These are phyloP conservation scores for Neofusicoccum ribis DNA, from an alignment of 2,329 filamentous ascomycete species.

Conservation along the genomic window DNA sequence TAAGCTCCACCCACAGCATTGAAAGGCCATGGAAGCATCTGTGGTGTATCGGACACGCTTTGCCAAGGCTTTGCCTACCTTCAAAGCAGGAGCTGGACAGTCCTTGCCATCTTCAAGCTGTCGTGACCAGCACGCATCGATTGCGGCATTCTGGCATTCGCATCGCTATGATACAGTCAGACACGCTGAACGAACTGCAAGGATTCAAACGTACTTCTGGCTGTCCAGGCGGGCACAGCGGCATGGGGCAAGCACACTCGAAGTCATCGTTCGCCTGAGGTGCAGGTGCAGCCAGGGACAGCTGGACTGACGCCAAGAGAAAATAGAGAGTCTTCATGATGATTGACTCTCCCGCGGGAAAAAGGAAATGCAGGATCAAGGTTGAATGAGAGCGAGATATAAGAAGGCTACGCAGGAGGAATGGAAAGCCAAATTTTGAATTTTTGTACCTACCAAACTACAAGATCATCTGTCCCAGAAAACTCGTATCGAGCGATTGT, in stretches of 20 bases:
- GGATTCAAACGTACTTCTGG: neutral
- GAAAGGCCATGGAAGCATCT: neutral
- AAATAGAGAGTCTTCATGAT: conserved; percentile 9
- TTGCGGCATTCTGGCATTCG: neutral
- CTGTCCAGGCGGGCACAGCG: neutral
- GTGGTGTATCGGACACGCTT: neutral
- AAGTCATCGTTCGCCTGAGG: neutral
- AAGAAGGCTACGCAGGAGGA: neutral
- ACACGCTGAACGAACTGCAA: neutral
- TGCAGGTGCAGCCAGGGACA: neutral
- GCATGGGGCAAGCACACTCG: neutral
- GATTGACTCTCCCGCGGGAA: neutral
- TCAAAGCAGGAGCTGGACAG: neutral
- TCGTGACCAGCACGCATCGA: neutral
- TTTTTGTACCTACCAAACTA: conserved; percentile 4
- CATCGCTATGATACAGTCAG: conserved; percentile 1
- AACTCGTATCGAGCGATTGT: neutral
- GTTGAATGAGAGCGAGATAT: neutral
- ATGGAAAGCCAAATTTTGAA: conserved; percentile 10
- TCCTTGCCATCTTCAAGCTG: neutral
- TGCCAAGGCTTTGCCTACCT: neutral
- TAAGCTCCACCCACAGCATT: neutral
- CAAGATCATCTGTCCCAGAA: neutral
- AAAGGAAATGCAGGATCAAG: neutral
- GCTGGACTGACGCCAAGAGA: neutral